A percentile compares a stretch with the other conserved stretches of the same genome.
These are phyloP conservation scores for Lineolata rhizophorae DNA, from an alignment of 495 filamentous ascomycete species.

Conservation along the genomic window DNA sequence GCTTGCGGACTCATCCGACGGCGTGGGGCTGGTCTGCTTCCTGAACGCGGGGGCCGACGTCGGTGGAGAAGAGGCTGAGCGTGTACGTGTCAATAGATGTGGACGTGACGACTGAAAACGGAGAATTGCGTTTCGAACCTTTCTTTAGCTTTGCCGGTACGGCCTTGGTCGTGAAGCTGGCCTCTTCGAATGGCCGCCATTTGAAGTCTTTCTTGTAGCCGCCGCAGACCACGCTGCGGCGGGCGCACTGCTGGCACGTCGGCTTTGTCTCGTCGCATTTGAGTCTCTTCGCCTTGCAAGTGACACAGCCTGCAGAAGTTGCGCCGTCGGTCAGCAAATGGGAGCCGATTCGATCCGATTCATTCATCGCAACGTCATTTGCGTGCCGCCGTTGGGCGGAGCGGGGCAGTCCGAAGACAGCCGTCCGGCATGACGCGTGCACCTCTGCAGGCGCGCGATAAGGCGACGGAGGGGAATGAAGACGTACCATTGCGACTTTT, in stretches of 20 bases:
- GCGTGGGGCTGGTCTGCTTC: constrained; percentile 1
- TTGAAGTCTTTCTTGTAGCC: constrained; percentile 74
- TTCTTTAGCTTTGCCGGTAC: constrained; percentile 23
- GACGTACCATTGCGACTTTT: constrained; percentile 65
- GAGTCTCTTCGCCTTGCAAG: constrained; percentile 60
- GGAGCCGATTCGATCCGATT: constrained; percentile 2
- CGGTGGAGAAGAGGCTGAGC: constrained; percentile 5
- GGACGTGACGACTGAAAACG: constrained; percentile 2
- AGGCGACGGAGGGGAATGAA: not conserved
- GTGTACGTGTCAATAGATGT: not conserved
- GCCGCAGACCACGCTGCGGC: constrained; percentile 47
- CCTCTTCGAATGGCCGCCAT: constrained; percentile 61
- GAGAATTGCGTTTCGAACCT: constrained; percentile 15
- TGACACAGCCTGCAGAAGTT: constrained; percentile 39
- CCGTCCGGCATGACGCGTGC: no score
- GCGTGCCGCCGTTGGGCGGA: not conserved
- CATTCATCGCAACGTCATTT: not conserved
- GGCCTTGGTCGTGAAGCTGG: no score
- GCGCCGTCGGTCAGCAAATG: constrained; percentile 15
- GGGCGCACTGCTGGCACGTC: constrained; percentile 48
- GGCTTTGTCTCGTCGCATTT: constrained; percentile 72
- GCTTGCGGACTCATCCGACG: constrained; percentile 2
- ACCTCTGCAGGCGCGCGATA: no score
- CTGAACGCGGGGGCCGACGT: constrained; percentile 2
- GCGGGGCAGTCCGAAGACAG: not conserved